Evolutionary conservation across 2,329 filamentous ascomycete genomes (phyloP), one percentile per base, ranked within the genome.

Genomic region (Colletotrichum lentis): DNA sequence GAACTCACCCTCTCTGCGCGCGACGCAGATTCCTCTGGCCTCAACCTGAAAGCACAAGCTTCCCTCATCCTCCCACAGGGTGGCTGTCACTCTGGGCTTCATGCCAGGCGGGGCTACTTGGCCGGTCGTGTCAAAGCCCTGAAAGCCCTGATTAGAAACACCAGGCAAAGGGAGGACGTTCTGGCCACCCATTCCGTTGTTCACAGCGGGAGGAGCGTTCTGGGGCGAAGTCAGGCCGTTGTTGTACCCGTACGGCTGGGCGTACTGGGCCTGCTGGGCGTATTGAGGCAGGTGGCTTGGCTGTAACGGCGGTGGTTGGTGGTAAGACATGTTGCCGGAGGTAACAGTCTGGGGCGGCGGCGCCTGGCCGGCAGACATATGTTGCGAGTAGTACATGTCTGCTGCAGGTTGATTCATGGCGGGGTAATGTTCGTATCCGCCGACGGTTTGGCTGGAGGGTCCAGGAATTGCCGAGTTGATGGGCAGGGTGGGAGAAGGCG

Each of bases 21-120:
- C 95, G 65, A 98, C 96, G 78, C 96, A 99, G 61, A 99, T 95
- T 55, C 95, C 95, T 73, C 96, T 91, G 3, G 96, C 95, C 79
- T 98, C 96, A 1, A 98, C 96, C 78, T 98, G 96, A 77, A 98
- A 99, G 81, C 96, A 99, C 37, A 98, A 84, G 76, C 94, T 98
- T 41, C 96, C 96, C 77, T 99, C 96, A 73, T 99, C 96, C 82
- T 98, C 96, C 96, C 96, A 99, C 27, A 99, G 80, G 0, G 96
- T 99, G 10, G 96, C 96, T 5, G 96, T 98, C 35, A 99, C 96
- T 70, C 95, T 86, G 22, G 96, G 96, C 82, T 98, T 98, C 88
- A 97, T 96, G 37, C 95, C 95, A 3, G 92, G 92, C 10, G 96
- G 96, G 20, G 94, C 92, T 68, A 97, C 83, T 78, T 98, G 96